These are phyloP conservation scores for Plasmodium knowlesi DNA, from an alignment of 169 alveolate genomes.

Conservation along the genomic window DNA sequence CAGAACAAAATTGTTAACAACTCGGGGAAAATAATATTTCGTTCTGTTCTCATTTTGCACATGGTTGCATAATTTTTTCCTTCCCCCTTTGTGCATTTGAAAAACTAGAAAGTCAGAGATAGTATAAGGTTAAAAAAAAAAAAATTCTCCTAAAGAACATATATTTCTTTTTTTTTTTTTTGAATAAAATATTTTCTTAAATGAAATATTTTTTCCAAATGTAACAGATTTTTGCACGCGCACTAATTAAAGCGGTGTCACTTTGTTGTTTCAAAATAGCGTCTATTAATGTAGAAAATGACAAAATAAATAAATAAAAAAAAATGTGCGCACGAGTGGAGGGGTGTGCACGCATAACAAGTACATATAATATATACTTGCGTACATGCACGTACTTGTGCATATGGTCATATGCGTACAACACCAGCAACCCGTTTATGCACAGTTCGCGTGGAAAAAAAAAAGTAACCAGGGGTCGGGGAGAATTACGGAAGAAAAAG, in stretches of 20 bases:
- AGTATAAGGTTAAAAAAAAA: background rate
- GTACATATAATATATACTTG: slow-evolving; percentile 1
- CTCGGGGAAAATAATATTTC: background rate
- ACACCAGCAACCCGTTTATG: background rate
- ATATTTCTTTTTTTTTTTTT: background rate
- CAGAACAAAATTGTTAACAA: background rate
- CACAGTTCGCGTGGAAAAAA: background rate
- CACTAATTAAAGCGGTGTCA: background rate
- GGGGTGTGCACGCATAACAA: background rate
- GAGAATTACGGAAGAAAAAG: background rate
- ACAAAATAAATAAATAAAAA: background rate
- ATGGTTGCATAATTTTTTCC: slow-evolving; percentile 6
- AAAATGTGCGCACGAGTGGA: background rate
- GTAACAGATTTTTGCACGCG: background rate
- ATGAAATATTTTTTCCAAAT: background rate
- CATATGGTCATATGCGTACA: background rate
- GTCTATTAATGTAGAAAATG: slow-evolving; percentile 1
- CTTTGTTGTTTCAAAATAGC: background rate
- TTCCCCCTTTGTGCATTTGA: background rate
- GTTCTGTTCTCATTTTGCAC: slow-evolving; percentile 11
- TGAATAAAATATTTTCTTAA: background rate
- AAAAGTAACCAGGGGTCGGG: background rate
- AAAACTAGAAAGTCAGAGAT: background rate
- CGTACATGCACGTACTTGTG: background rate
- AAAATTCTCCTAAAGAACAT: background rate